A percentile compares a stretch with the other conserved stretches of the same genome.
Conservation (phyloP, 371 early-diverging fungal species). For the Phascolomyces articulosus region DNA sequence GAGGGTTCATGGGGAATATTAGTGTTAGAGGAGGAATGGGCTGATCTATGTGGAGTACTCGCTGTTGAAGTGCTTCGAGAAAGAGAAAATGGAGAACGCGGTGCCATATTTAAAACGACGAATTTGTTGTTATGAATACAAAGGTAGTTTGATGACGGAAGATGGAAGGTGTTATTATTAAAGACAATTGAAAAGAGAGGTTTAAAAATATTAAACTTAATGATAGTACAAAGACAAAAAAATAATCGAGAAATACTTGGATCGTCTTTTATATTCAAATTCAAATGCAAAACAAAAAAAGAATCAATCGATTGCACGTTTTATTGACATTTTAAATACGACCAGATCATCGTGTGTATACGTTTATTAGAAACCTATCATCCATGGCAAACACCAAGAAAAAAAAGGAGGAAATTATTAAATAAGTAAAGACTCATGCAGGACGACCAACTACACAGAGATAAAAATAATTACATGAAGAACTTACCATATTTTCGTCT, state of each 20-base stretch:
- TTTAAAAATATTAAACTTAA: neutral
- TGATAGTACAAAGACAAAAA: too few relatives aligned
- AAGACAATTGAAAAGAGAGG: neutral
- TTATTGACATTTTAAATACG: conserved; percentile 2
- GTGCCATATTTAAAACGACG: too few relatives aligned
- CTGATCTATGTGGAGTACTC: too few relatives aligned
- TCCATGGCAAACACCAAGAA: neutral
- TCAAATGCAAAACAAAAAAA: too few relatives aligned
- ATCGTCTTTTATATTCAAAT: too few relatives aligned
- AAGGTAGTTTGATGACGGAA: too few relatives aligned
- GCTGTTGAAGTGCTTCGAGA: too few relatives aligned
- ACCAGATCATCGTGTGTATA: neutral
- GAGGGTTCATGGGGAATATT: too few relatives aligned
- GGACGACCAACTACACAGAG: neutral
- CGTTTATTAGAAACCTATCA: conserved; percentile 10
- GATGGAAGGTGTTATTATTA: neutral
- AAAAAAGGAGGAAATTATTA: neutral
- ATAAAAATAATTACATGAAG: neutral
- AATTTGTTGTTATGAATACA: neutral
- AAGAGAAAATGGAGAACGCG: too few relatives aligned
- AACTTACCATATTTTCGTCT: conserved; percentile 70
- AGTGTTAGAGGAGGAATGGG: neutral
- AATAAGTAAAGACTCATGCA: neutral
- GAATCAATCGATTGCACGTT: conserved; percentile 2
- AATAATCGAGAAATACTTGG: too few relatives aligned